Base-by-base conservation (phyloP, 768 basidiomycete genomes). In the Atractiella rhizophila region DNA sequence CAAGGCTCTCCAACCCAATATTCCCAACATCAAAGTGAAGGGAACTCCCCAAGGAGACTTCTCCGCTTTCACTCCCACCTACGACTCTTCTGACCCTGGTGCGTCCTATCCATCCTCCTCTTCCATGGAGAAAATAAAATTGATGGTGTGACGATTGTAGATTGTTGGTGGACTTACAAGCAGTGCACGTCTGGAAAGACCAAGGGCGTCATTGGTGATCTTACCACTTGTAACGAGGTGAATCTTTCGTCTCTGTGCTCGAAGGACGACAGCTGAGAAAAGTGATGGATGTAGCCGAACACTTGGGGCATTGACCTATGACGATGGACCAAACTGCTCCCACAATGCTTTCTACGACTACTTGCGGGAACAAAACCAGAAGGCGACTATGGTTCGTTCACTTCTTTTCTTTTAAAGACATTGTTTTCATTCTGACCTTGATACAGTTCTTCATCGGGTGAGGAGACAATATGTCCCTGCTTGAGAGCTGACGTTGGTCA, bases 321-420 rank as follows among this genome's bases (percentile, higher is more conserved):
- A 63, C 40, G 61, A 62, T 38, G 62, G 62, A 20, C 51, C 51
- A 11, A 52, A 50, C 40, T 51, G 48, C 38, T 29, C 52, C 19
- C 60, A 62, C 47, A 62, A 61, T 32, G 59, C 56, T 10, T 54
- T 62, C 39, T 63, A 60, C 51, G 57, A 62, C 42, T 59, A 51
- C 47, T 50, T 62, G 13, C 13, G 44, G 35, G 37, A 50, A n/a
- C 42, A 60, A 19, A 50, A 59, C 4, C 55, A 58, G 37, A 57
- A 54, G 37, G 61, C 62, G 4, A 57, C 62, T 8, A 51, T 63
- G 50, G 59, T 46, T 44, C 56, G 45, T n/a, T 12, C 28, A 31
- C 29, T n/a, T 18, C 11, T 23, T 3, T 4, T 5, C 12, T 3
- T 36, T 10, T 1, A 16, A 25, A 31, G 1, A 3, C 19, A 27